These are phyloP conservation scores for Geotrichum cucujoidarum DNA, from an alignment of 1,139 yeast species.

Conservation along the genomic window DNA sequence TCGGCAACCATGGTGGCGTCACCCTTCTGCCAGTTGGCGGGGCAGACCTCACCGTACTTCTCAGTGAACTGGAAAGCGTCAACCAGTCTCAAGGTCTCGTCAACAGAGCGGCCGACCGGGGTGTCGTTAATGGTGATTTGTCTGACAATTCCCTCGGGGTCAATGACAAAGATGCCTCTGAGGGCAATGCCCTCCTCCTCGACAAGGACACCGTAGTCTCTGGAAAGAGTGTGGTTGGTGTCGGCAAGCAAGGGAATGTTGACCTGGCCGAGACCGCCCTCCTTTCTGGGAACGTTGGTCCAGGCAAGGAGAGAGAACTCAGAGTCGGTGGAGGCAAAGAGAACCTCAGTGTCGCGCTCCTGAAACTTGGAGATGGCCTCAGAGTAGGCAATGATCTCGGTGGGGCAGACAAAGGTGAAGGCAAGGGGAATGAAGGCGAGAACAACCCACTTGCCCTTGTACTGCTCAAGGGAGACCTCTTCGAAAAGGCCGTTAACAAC, in stretches of 20 bases:
- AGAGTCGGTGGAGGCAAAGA: slow-evolving; percentile 96
- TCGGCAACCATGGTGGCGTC: slow-evolving; percentile 88
- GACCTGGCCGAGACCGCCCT: slow-evolving; percentile 96
- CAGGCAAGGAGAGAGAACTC: slow-evolving; percentile 96
- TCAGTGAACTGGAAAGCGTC: slow-evolving; percentile 99
- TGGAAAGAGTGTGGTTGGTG: slow-evolving; percentile 90
- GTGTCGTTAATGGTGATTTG: slow-evolving; percentile 96
- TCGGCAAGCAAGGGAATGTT: slow-evolving; percentile 93
- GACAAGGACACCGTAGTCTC: slow-evolving; percentile 93
- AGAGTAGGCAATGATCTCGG: slow-evolving; percentile 97
- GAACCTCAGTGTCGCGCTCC: slow-evolving; percentile 80
- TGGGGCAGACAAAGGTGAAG: slow-evolving; percentile 98
- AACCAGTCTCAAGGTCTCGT: slow-evolving; percentile 92
- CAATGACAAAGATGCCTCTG: slow-evolving; percentile 96
- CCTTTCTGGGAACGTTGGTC: slow-evolving; percentile 95
- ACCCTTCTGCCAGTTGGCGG: slow-evolving; percentile 99
- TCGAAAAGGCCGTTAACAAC: slow-evolving; percentile 94
- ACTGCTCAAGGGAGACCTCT: slow-evolving; percentile 88
- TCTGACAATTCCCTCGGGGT: slow-evolving; percentile 91
- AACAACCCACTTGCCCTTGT: slow-evolving; percentile 96
- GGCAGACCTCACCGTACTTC: slow-evolving; percentile 97
- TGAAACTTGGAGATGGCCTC: slow-evolving; percentile 88
- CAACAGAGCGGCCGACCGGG: slow-evolving; percentile 98
- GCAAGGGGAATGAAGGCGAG: slow-evolving; percentile 97
- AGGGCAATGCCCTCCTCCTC: slow-evolving; percentile 95